phyloP scores from a whole-genome alignment of 768 basidiomycete genomes.

The Calocera cornea region DNA sequence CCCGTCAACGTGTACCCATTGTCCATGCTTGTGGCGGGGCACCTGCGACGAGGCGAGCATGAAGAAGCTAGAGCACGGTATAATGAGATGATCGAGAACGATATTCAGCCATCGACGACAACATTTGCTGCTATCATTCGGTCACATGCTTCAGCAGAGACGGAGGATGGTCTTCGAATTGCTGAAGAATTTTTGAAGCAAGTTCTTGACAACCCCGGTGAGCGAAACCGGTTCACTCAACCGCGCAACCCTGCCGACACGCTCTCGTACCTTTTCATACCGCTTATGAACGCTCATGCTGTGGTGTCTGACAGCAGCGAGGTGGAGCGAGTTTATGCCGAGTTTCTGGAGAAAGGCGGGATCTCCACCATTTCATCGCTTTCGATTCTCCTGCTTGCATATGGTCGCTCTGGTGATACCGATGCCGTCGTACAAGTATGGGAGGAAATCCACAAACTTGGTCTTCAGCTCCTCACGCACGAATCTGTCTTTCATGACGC shows the following conservation, averaged over 20 bases:
- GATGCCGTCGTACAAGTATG: slow-evolving; percentile 49
- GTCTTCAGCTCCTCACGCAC: slow-evolving; percentile 22
- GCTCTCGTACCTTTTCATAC: slow-evolving; percentile 34
- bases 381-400: slow-evolving; percentile 54
- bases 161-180: slow-evolving; percentile 37
- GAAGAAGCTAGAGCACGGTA: slow-evolving; percentile 48
- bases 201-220: slow-evolving; percentile 30
- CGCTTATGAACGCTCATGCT: slow-evolving; percentile 44
- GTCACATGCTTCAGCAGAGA: slow-evolving; percentile 41
- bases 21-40: slow-evolving; percentile 64
- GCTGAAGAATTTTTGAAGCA: slow-evolving; percentile 54
- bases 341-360: slow-evolving; percentile 41
- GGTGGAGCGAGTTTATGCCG: slow-evolving; percentile 43
- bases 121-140: slow-evolving; percentile 56
- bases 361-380: slow-evolving; percentile 46
- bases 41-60: slow-evolving; percentile 42
- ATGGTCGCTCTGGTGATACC: slow-evolving; percentile 45
- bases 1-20: slow-evolving; percentile 31
- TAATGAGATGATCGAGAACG: slow-evolving; percentile 53
- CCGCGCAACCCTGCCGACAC: not conserved
- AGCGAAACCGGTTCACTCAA: slow-evolving; percentile 26
- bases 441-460: slow-evolving; percentile 52
- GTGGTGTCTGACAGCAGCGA: slow-evolving; percentile 33
- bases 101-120: slow-evolving; percentile 51
- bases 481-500: not conserved